These are phyloP conservation scores for Chaetomium sp. DNA, from an alignment of 2,329 filamentous ascomycete genomes.

Conservation along the genomic window DNA sequence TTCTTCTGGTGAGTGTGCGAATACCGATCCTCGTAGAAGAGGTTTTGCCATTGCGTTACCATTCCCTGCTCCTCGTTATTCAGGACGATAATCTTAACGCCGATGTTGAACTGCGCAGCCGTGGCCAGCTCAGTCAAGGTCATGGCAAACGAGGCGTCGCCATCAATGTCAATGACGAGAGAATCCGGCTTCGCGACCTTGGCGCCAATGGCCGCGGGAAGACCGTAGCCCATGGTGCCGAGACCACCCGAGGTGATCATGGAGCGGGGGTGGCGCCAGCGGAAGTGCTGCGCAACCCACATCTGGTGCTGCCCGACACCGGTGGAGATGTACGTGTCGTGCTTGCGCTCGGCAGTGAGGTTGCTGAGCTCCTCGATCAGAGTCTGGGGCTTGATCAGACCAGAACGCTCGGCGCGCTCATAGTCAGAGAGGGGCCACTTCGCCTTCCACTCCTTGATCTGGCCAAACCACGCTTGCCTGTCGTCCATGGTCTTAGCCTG, in stretches of 20 bases:
- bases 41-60: slow-evolving; percentile 97
- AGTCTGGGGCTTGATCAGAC: slow-evolving; percentile 88
- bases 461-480: slow-evolving; percentile 77
- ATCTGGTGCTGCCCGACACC: slow-evolving; percentile 98
- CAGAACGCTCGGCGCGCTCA: slow-evolving; percentile 67
- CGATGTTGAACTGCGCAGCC: slow-evolving; percentile 91
- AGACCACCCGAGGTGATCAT: slow-evolving; percentile 97
- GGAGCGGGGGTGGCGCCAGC: slow-evolving; percentile 83
- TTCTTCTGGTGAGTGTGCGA: slow-evolving; percentile 91
- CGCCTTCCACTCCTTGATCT: slow-evolving; percentile 86
- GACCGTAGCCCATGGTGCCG: slow-evolving; percentile 91
- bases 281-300: slow-evolving; percentile 97
- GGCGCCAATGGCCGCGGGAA: slow-evolving; percentile 90
- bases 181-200: slow-evolving; percentile 75
- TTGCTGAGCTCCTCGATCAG: slow-evolving; percentile 87
- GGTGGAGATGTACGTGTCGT: slow-evolving; percentile 81
- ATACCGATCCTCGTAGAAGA: slow-evolving; percentile 93
- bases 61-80: slow-evolving; percentile 99
- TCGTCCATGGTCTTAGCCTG: slow-evolving; percentile 54
- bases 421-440: slow-evolving; percentile 81
- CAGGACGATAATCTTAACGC: slow-evolving; percentile 86
- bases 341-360: slow-evolving; percentile 71
- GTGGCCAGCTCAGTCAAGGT: slow-evolving; percentile 92
- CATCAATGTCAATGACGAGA: slow-evolving; percentile 91
- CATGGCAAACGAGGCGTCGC: slow-evolving; percentile 99